Evolutionary conservation across 164 flowering plant species (phyloP).

Genomic region (Saururus chinensis): DNA sequence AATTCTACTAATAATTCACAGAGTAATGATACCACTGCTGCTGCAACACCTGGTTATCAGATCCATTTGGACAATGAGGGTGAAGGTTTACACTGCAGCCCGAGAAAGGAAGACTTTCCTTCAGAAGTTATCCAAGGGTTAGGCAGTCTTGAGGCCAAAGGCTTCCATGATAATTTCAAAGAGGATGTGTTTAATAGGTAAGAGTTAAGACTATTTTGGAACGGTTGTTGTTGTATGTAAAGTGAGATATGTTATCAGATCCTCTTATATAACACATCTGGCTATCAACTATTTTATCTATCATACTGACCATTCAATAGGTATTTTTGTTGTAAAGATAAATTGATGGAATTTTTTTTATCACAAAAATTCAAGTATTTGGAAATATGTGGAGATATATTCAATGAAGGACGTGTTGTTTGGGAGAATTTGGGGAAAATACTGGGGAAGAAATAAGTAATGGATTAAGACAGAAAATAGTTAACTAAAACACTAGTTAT

Average conservation of each 20-base stretch:
- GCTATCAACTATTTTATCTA: no score
- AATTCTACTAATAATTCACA: no score
- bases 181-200: conserved; percentile 11
- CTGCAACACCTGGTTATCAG: conserved; percentile 5
- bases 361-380: no score
- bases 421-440: no score
- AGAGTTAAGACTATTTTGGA: neutral
- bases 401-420: no score
- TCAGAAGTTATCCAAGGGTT: conserved; percentile 3
- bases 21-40: conserved; percentile 4
- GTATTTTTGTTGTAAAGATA: no score
- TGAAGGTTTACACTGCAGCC: conserved; percentile 6
- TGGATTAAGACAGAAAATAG: no score
- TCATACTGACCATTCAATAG: no score
- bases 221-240: neutral
- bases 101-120: conserved; percentile 1
- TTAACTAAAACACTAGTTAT: no score
- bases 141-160: conserved; percentile 1
- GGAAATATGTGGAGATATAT: no score
- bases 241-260: neutral
- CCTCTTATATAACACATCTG: neutral
- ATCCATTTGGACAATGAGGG: conserved; percentile 1
- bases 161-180: conserved; percentile 3
- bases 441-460: no score
- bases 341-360: no score